phyloP scores from a whole-genome alignment of 2,329 filamentous ascomycete genomes.

The Monosporascus sp. region DNA sequence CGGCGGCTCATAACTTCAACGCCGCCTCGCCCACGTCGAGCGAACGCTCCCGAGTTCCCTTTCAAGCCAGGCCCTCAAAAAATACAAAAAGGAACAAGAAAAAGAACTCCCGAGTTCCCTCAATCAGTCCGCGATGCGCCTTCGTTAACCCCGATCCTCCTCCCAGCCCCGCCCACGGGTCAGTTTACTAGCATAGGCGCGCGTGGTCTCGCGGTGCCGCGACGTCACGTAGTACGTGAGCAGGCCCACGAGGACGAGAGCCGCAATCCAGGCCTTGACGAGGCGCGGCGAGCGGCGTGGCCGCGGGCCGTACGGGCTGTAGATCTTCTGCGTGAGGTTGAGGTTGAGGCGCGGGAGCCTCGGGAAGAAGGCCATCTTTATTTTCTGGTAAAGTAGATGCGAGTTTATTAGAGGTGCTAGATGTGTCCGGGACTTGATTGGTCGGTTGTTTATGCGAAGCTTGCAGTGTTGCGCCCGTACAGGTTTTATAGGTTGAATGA shows the following conservation, averaged over 20 bases:
- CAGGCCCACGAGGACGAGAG: constrained; percentile 17
- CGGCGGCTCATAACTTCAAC: no score
- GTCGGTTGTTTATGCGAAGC: no score
- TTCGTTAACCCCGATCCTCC: constrained; percentile 2
- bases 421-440: no score
- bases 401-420: no score
- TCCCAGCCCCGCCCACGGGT: constrained; percentile 7
- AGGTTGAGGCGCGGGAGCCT: neutral
- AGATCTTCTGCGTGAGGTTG: constrained; percentile 5
- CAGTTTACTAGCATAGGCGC: constrained; percentile 12
- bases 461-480: no score
- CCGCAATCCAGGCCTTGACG: constrained; percentile 21
- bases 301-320: constrained; percentile 25
- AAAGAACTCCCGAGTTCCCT: no score
- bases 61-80: no score
- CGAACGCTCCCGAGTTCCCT: no score
- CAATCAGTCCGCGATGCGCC: neutral
- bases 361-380: neutral
- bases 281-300: constrained; percentile 20
- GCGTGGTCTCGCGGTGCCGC: constrained; percentile 14
- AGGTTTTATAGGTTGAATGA: no score
- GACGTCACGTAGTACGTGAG: constrained; percentile 22
- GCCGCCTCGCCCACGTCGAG: no score
- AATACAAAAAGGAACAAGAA: no score
- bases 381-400: neutral